phyloP scores from a whole-genome alignment of 192 early-diverging fungal species.

The Gaertneriomyces semiglobifer region DNA sequence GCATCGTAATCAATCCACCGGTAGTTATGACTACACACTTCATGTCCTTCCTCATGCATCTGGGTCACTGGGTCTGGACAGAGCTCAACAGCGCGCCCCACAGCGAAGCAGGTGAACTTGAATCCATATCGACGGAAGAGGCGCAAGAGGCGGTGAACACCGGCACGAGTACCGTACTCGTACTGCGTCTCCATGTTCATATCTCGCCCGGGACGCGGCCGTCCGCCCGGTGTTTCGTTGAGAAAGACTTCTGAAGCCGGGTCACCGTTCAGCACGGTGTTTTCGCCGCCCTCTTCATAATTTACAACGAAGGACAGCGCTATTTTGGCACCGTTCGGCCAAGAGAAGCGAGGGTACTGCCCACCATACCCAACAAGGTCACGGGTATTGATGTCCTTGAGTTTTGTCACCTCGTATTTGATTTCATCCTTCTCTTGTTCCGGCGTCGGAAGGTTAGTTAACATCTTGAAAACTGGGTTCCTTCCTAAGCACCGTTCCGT shows the following conservation, averaged over 20 bases:
- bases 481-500: too few species aligned
- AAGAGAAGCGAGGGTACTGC: slow-evolving; percentile 39
- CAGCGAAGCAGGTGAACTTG: slow-evolving; percentile 53
- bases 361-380: slow-evolving; percentile 48
- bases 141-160: slow-evolving; percentile 45
- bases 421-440: too few species aligned
- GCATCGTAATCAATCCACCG: slow-evolving; percentile 31
- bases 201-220: slow-evolving; percentile 29
- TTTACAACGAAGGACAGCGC: slow-evolving; percentile 52
- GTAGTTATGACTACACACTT: slow-evolving; percentile 52
- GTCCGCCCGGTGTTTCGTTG: slow-evolving; percentile 42
- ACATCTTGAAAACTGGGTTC: too few species aligned
- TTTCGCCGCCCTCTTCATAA: slow-evolving; percentile 57
- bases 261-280: slow-evolving; percentile 47
- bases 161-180: slow-evolving; percentile 53
- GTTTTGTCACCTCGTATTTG: slow-evolving; percentile 4
- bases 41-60: slow-evolving; percentile 43
- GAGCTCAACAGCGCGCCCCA: slow-evolving; percentile 48
- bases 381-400: slow-evolving; percentile 28
- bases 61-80: slow-evolving; percentile 37
- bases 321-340: slow-evolving; percentile 50
- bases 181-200: slow-evolving; percentile 52
- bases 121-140: slow-evolving; percentile 33
- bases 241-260: slow-evolving; percentile 46
- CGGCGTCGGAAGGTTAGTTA: too few species aligned